A percentile compares a stretch with the other conserved stretches of the same genome.
Conservation (phyloP, 768 basidiomycete species). For the Leccinum fibrillosum region DNA sequence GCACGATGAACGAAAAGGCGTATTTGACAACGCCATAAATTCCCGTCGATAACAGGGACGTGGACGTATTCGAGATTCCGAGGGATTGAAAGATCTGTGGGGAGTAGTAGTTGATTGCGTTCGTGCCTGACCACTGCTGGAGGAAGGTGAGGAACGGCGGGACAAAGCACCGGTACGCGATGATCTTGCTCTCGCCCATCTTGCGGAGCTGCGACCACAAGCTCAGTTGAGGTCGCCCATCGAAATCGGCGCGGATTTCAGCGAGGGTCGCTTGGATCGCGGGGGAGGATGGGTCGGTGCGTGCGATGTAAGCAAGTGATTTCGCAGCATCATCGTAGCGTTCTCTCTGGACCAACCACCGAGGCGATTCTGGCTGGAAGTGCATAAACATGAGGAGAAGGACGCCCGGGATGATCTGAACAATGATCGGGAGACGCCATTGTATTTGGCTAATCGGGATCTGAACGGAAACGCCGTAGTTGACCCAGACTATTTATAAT, state of each 20-base stretch:
- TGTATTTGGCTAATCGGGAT: conserved; percentile 28
- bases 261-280: conserved; percentile 29
- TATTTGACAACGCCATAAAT: conserved; percentile 42
- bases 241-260: conserved; percentile 36
- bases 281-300: conserved; percentile 23
- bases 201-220: conserved; percentile 28
- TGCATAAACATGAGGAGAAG: conserved; percentile 36
- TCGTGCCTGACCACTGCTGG: conserved; percentile 42
- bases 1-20: conserved; percentile 26
- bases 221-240: conserved; percentile 26
- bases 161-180: conserved; percentile 31
- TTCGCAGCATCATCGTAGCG: conserved; percentile 33
- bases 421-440: conserved; percentile 37
- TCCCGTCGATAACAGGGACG: conserved; percentile 38
- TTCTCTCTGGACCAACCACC: conserved; percentile 38
- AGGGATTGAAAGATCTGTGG: conserved; percentile 36
- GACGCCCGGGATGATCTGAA: conserved; percentile 39
- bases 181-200: conserved; percentile 33
- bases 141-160: conserved; percentile 33
- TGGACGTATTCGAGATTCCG: conserved; percentile 30
- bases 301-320: conserved; percentile 30
- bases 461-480: conserved; percentile 30
- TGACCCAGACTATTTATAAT: conserved; percentile 33
- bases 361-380: conserved; percentile 41
- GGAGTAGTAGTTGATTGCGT: conserved; percentile 41